phyloP scores from a whole-genome alignment of 2,329 filamentous ascomycete genomes.

The Penicillium concentricum region DNA sequence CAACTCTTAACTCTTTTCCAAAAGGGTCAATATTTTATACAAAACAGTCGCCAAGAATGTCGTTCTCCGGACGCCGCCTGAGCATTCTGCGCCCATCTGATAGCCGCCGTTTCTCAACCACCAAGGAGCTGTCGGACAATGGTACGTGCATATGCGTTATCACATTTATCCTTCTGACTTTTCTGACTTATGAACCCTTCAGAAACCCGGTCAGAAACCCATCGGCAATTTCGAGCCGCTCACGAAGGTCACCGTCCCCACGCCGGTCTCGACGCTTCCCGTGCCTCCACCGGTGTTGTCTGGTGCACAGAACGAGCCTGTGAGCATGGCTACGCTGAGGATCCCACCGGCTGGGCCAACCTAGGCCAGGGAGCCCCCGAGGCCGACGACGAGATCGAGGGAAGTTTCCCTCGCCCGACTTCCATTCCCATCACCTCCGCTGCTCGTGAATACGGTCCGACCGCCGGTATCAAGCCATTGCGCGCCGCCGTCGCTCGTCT shows the following conservation, averaged over 20 bases:
- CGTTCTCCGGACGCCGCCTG: conserved; percentile 47
- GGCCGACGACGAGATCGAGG: conserved; percentile 87
- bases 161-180: neutral
- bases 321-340: conserved; percentile 83
- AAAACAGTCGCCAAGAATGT: conserved; percentile 35
- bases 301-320: conserved; percentile 72
- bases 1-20: neutral
- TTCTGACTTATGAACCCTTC: conserved; percentile 13
- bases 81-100: conserved; percentile 42
- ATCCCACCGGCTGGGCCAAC: conserved; percentile 85
- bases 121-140: conserved; percentile 47
- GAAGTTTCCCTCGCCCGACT: conserved; percentile 79
- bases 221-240: conserved; percentile 83
- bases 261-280: conserved; percentile 82
- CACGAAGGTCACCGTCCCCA: conserved; percentile 90
- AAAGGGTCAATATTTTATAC: neutral
- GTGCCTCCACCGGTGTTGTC: conserved; percentile 88
- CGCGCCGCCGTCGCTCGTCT: conserved; percentile 84
- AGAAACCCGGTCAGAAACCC: conserved; percentile 82
- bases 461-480: conserved; percentile 87
- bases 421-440: conserved; percentile 74
- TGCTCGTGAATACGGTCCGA: conserved; percentile 87
- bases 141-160: conserved; percentile 34
- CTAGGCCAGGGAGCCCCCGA: conserved; percentile 91
- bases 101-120: conserved; percentile 42